These are phyloP conservation scores for Monilinia laxa DNA, from an alignment of 2,329 filamentous ascomycete species.

Conservation along the genomic window DNA sequence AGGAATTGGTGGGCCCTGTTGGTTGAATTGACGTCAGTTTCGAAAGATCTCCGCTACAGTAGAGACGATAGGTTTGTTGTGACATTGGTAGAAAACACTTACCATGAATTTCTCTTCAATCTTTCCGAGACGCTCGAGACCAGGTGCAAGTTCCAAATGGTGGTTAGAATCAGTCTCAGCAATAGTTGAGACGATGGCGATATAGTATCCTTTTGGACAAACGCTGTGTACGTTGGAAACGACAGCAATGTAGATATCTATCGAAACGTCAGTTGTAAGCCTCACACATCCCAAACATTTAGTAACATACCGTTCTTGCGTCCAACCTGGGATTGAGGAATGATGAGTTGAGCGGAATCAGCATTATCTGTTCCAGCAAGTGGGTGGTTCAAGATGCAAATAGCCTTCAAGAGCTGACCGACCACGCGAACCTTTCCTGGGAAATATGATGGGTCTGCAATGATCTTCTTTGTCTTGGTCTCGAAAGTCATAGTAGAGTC, in stretches of 20 bases:
- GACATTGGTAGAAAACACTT: constrained; percentile 34
- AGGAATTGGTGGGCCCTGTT: constrained; percentile 75
- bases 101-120: constrained; percentile 98
- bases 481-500: constrained; percentile 80
- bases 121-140: constrained; percentile 85
- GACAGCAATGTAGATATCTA: constrained; percentile 95
- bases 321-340: constrained; percentile 95
- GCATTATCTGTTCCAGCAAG: constrained; percentile 83
- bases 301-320: constrained; percentile 76
- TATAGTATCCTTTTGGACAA: constrained; percentile 98
- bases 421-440: constrained; percentile 81
- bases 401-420: constrained; percentile 90
- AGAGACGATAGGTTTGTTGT: not conserved
- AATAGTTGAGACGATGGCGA: constrained; percentile 97
- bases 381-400: constrained; percentile 96
- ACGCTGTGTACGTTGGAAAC: constrained; percentile 97
- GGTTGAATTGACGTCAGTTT: constrained; percentile 23
- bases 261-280: not conserved
- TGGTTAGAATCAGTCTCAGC: constrained; percentile 90
- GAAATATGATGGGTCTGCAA: constrained; percentile 97
- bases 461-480: constrained; percentile 93
- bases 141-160: constrained; percentile 90
- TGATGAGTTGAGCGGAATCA: constrained; percentile 93
- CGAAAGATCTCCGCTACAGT: not conserved
- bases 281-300: constrained; percentile 24